Evolutionary conservation across 2,329 filamentous ascomycete species (phyloP).

Genomic region (Ilyonectria robusta): DNA sequence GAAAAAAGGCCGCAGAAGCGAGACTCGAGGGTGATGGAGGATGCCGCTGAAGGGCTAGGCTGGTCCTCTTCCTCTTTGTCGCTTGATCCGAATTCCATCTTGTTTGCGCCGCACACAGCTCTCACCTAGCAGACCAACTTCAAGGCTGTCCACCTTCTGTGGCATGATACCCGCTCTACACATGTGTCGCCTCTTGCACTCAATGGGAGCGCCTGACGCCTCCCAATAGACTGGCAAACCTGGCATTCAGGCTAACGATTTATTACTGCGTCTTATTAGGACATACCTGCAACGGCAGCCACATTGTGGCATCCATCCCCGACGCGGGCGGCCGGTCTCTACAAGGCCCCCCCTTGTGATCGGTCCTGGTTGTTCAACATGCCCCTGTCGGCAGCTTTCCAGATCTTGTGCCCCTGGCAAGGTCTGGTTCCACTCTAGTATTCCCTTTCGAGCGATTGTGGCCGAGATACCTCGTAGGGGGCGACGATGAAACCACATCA

Average conservation of each 20-base stretch:
- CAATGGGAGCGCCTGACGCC: background rate
- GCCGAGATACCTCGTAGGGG: slow-evolving; percentile 3
- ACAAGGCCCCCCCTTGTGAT: slow-evolving; percentile 8
- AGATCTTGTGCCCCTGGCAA: slow-evolving; percentile 14
- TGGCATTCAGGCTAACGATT: background rate
- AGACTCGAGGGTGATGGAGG: background rate
- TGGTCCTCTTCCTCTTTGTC: background rate
- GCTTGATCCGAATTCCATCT: background rate
- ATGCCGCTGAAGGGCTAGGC: slow-evolving; percentile 6
- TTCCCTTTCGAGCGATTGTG: slow-evolving; percentile 19
- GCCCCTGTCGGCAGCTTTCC: slow-evolving; percentile 2
- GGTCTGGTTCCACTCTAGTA: background rate
- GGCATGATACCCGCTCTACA: background rate
- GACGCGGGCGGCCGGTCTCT: slow-evolving; percentile 1
- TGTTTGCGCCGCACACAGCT: slow-evolving; percentile 5
- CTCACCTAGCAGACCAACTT: slow-evolving; percentile 1
- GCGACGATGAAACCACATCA: slow-evolving; percentile 5
- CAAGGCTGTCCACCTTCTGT: background rate
- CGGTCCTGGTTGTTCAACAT: slow-evolving; percentile 16
- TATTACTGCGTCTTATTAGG: background rate
- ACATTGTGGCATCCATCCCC: background rate
- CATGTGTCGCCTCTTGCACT: background rate
- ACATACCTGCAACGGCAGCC: slow-evolving; percentile 3
- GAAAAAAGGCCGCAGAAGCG: slow-evolving; percentile 6
- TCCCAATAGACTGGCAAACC: background rate